phyloP scores from a whole-genome alignment of 176 grass and related monocot species.

The Canna indica region DNA sequence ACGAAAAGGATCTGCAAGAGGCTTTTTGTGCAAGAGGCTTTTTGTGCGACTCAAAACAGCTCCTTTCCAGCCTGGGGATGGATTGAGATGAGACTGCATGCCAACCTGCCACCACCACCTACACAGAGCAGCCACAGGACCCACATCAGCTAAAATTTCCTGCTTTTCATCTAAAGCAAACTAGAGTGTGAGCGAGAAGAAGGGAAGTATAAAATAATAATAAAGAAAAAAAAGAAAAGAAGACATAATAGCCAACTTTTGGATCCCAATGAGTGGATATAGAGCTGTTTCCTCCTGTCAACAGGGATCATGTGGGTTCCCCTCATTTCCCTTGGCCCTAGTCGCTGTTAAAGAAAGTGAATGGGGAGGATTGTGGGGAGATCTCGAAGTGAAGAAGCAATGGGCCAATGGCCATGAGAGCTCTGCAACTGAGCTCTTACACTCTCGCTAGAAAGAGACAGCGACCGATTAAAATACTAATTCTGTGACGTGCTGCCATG shows the following conservation, averaged over 20 bases:
- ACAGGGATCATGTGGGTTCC: neutral
- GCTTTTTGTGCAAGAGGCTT: neutral
- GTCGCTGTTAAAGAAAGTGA: no score
- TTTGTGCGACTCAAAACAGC: slow-evolving; percentile 3
- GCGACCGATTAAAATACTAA: neutral
- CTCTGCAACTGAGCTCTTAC: neutral
- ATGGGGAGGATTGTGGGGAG: no score
- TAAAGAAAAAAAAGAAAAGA: neutral
- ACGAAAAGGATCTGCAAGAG: neutral
- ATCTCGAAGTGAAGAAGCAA: neutral
- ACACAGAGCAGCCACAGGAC: slow-evolving; percentile 1
- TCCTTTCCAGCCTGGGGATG: slow-evolving; percentile 10
- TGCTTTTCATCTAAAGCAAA: neutral
- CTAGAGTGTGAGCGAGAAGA: neutral
- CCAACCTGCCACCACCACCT: neutral
- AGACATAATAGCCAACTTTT: neutral
- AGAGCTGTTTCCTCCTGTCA: neutral
- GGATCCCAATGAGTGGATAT: neutral
- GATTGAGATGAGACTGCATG: neutral
- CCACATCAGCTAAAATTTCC: neutral
- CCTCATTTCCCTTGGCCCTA: neutral
- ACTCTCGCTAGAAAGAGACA: neutral
- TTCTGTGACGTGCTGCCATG: neutral
- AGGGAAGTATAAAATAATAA: neutral
- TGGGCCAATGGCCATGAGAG: neutral